These are phyloP conservation scores for Rhynchospora tenuis DNA, from an alignment of 176 grass and related monocot species.

Conservation along the genomic window DNA sequence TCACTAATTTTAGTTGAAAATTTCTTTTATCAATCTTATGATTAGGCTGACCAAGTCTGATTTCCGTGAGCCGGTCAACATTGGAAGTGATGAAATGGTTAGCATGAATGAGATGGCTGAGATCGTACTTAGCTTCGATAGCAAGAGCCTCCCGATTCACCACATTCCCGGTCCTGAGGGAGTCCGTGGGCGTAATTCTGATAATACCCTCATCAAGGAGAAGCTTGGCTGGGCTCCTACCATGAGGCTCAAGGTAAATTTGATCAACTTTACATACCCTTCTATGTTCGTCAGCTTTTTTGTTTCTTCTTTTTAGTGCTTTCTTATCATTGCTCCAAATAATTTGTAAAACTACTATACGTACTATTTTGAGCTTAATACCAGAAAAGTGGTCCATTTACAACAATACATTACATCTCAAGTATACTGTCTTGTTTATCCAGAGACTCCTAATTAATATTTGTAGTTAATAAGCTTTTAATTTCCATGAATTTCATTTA, in stretches of 20 bases:
- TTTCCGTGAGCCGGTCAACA: slow-evolving; percentile 77
- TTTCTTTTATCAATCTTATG: neutral
- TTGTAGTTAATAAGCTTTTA: neutral
- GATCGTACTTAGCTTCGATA: slow-evolving; percentile 71
- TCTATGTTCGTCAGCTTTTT: neutral
- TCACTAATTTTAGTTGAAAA: neutral
- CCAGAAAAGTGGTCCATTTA: neutral
- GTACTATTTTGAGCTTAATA: neutral
- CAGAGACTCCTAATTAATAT: neutral
- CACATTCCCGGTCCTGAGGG: slow-evolving; percentile 90
- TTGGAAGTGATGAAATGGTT: slow-evolving; percentile 81
- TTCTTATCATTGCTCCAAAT: neutral
- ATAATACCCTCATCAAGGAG: slow-evolving; percentile 85
- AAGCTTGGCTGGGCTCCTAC: slow-evolving; percentile 88
- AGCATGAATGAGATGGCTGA: slow-evolving; percentile 95
- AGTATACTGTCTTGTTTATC: neutral
- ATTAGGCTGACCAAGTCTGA: slow-evolving; percentile 78
- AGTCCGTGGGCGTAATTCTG: slow-evolving; percentile 73
- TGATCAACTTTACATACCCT: neutral
- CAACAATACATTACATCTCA: neutral
- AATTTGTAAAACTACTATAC: neutral
- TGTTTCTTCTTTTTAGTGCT: neutral
- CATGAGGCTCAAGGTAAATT: slow-evolving; percentile 73
- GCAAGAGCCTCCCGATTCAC: slow-evolving; percentile 63
- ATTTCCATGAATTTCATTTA: neutral